Evolutionary conservation across 352 stramenopile species (phyloP).

Genomic region (Phytophthora pinifolia): DNA sequence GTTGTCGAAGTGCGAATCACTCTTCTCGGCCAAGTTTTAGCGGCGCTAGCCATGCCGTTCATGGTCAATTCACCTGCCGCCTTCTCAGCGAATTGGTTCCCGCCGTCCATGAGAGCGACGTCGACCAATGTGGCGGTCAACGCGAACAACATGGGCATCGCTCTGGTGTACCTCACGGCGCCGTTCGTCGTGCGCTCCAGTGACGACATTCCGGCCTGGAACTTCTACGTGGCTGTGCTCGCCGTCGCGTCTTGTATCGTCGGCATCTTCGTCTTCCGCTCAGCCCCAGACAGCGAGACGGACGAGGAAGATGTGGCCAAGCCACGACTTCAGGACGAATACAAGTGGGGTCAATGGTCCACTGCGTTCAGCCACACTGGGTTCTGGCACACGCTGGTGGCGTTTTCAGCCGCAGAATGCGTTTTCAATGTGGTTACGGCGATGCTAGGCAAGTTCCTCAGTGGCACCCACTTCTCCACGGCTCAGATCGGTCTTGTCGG

Average conservation of each 20-base stretch:
- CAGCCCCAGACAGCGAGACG: constrained; percentile 27
- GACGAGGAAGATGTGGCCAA: no score
- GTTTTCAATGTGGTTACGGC: constrained; percentile 69
- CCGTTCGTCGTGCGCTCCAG: constrained; percentile 47
- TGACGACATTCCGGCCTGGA: constrained; percentile 41
- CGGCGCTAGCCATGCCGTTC: constrained; percentile 71
- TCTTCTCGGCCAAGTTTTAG: constrained; percentile 52
- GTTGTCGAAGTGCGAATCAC: constrained; percentile 36
- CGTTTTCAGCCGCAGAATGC: constrained; percentile 66
- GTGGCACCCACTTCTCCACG: constrained; percentile 48
- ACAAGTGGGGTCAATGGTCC: constrained; percentile 32
- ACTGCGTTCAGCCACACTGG: constrained; percentile 54
- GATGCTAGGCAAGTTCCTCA: constrained; percentile 62
- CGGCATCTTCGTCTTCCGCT: constrained; percentile 35
- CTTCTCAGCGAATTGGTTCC: constrained; percentile 75
- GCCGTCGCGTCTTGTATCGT: constrained; percentile 21
- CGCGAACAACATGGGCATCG: constrained; percentile 63
- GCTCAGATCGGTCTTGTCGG: constrained; percentile 56
- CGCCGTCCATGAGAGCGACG: constrained; percentile 55
- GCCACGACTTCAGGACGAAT: neutral
- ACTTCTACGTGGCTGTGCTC: constrained; percentile 38
- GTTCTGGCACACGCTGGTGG: constrained; percentile 58
- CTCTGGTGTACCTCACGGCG: constrained; percentile 50
- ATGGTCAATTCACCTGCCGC: constrained; percentile 77
- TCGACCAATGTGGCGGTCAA: constrained; percentile 75